Percentiles rank a stretch among this genome's conserved stretches.
These are phyloP conservation scores for Aspergillus clavatus DNA, from an alignment of 2,329 filamentous ascomycete genomes.

Conservation along the genomic window DNA sequence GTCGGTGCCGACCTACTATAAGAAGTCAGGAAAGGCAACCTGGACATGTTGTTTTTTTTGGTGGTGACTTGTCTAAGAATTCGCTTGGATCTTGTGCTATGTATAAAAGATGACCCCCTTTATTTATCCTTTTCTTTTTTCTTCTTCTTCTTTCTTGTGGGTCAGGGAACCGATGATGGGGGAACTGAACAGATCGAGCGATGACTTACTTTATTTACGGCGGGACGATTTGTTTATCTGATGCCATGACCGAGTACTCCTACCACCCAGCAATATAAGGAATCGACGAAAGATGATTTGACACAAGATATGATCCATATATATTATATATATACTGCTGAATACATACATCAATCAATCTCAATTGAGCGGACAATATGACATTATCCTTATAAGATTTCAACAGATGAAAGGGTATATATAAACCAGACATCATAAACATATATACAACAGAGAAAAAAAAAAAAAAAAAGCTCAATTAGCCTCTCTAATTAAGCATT, in stretches of 20 bases:
- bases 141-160: conserved; percentile 1
- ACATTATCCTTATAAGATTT: too few species aligned
- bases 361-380: too few species aligned
- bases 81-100: conserved; percentile 1
- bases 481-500: too few species aligned
- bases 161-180: not conserved
- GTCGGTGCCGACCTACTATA: conserved; percentile 7
- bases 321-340: too few species aligned
- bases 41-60: not conserved
- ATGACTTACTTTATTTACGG: not conserved
- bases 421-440: too few species aligned
- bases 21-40: not conserved
- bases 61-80: not conserved
- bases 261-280: not conserved
- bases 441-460: too few species aligned
- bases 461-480: too few species aligned
- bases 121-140: too few species aligned
- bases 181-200: not conserved
- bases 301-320: too few species aligned
- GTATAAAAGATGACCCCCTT: conserved; percentile 13
- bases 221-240: not conserved
- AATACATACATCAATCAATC: too few species aligned
- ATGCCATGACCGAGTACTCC: not conserved
- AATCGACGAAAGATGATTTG: too few species aligned
- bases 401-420: too few species aligned